phyloP scores from a whole-genome alignment of 2,329 filamentous ascomycete species.

The Pseudopyrenochaeta lycopersici region DNA sequence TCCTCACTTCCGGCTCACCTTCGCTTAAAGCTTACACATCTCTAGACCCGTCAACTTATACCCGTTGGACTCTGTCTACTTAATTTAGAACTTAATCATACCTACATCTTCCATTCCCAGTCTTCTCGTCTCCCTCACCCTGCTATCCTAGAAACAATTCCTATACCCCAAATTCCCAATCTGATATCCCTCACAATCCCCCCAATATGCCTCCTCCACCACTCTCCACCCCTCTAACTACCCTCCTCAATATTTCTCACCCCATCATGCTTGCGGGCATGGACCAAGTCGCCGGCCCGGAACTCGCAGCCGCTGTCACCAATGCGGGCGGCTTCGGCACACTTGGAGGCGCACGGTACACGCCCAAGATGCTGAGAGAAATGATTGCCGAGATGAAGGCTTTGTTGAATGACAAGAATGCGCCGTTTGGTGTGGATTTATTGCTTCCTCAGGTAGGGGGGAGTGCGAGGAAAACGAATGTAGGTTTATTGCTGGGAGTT shows the following conservation, averaged over 20 bases:
- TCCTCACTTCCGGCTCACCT: neutral
- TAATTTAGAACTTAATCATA: neutral
- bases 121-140: conserved; percentile 1
- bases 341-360: conserved; percentile 34
- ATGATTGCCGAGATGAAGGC: conserved; percentile 40
- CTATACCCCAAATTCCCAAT: conserved; percentile 7
- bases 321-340: conserved; percentile 39
- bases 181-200: neutral
- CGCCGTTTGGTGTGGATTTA: conserved; percentile 48
- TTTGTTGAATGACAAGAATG: conserved; percentile 27
- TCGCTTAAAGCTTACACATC: neutral
- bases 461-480: conserved; percentile 45
- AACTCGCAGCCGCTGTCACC: conserved; percentile 34
- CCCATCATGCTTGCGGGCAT: conserved; percentile 42
- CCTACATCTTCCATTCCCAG: neutral
- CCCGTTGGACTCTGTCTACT: no score
- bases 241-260: conserved; percentile 28
- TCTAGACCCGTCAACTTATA: no score
- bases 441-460: conserved; percentile 47
- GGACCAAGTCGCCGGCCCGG: conserved; percentile 31
- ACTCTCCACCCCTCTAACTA: conserved; percentile 30
- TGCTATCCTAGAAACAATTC: no score
- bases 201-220: conserved; percentile 14
- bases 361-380: conserved; percentile 34
- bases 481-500: conserved; percentile 6